Conservation (phyloP, 2,329 filamentous ascomycete genomes). For the Pseudomassariella vexata region DNA sequence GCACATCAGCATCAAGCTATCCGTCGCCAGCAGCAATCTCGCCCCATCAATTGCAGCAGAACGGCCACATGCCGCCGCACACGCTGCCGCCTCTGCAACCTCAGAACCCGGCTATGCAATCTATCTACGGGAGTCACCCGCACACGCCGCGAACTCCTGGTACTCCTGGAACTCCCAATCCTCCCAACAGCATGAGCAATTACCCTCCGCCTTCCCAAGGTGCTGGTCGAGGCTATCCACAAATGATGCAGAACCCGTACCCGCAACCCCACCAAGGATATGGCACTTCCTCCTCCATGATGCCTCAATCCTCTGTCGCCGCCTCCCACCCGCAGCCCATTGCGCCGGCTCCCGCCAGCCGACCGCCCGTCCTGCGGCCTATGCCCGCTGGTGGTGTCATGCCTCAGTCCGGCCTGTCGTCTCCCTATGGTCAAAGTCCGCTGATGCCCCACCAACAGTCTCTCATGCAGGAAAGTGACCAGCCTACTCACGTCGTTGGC, state of each 20-base stretch:
- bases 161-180: slow-evolving; percentile 57
- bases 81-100: slow-evolving; percentile 51
- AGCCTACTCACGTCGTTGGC: slow-evolving; percentile 86
- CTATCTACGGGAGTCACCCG: slow-evolving; percentile 52
- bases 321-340: slow-evolving; percentile 70
- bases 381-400: slow-evolving; percentile 64
- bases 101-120: slow-evolving; percentile 41
- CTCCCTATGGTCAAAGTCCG: slow-evolving; percentile 53
- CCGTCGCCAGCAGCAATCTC: slow-evolving; percentile 46
- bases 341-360: slow-evolving; percentile 61
- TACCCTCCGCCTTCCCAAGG: slow-evolving; percentile 45
- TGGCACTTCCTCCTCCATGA: slow-evolving; percentile 52
- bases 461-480: slow-evolving; percentile 47
- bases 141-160: slow-evolving; percentile 58
- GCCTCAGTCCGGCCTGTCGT: slow-evolving; percentile 50
- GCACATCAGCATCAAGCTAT: slow-evolving; percentile 45
- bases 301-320: slow-evolving; percentile 61
- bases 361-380: slow-evolving; percentile 59
- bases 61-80: slow-evolving; percentile 37
- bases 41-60: slow-evolving; percentile 46
- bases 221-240: slow-evolving; percentile 42
- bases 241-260: slow-evolving; percentile 50
- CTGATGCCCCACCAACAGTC: slow-evolving; percentile 50
- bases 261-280: slow-evolving; percentile 50
- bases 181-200: slow-evolving; percentile 45